Evolutionary conservation across 768 basidiomycete genomes (phyloP).

Genomic region (Boletus patriciae): DNA sequence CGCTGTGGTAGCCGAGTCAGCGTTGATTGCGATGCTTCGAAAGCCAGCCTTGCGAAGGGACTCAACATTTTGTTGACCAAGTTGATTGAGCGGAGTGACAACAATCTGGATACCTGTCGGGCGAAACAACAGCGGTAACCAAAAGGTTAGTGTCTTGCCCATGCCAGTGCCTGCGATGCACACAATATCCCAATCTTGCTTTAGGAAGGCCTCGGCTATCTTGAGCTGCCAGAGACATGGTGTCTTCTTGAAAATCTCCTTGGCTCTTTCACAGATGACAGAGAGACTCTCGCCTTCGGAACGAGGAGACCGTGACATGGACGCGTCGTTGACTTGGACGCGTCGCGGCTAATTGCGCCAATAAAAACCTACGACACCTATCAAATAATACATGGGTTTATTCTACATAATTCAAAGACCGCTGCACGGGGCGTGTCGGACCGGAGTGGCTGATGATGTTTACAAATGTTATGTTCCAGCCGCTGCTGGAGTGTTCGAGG

Average conservation of each 20-base stretch:
- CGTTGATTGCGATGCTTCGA: neutral
- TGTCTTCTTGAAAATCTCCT: neutral
- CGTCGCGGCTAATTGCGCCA: too few relatives aligned
- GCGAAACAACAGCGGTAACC: neutral
- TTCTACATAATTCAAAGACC: too few relatives aligned
- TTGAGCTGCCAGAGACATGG: neutral
- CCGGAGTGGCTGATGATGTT: neutral
- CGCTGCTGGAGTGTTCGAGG: neutral
- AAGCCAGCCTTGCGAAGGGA: neutral
- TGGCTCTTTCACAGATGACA: neutral
- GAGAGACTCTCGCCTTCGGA: neutral
- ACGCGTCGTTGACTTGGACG: too few relatives aligned
- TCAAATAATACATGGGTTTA: too few relatives aligned
- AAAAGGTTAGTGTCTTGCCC: neutral
- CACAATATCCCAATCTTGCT: neutral
- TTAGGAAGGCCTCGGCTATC: neutral
- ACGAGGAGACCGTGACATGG: too few relatives aligned
- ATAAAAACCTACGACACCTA: too few relatives aligned
- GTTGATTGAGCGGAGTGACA: neutral
- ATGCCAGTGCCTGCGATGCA: neutral
- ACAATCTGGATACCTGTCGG: neutral
- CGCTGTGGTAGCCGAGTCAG: neutral
- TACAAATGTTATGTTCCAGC: neutral
- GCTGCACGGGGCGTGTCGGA: too few relatives aligned
- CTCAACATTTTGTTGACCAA: neutral